Base-by-base conservation (phyloP, 2,329 filamentous ascomycete genomes). In the Dactylonectria estremocensis region DNA sequence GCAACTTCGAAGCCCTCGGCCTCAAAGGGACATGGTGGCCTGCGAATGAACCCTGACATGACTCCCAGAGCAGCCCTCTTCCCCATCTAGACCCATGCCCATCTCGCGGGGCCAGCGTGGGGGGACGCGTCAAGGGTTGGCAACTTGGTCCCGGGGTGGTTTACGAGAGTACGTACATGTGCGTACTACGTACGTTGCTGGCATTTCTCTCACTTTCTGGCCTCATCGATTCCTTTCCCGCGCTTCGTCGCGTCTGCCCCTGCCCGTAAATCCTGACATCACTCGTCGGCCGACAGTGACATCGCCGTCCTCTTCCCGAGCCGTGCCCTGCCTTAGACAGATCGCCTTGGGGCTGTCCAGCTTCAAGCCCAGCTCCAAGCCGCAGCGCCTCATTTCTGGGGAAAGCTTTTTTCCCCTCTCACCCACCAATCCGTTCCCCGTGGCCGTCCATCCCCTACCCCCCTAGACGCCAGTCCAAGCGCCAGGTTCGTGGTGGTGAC, bases 261-360 rank as follows among this genome's bases (percentile, higher is more conserved):
- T 48, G 35, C 64, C 33, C 35, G 48, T 35, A 33, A 46, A 43
- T 52, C 31, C 64, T 68, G 66, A 66, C 64, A 67, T 73, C 65
- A 72, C 61, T 61, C 60, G 55, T 63, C 48, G 65, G 65, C 65
- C 65, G 62, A 58, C 67, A 68, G 52, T 66, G 59, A 59, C 67
- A 68, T 74, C 43, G 62, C 53, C 59, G 43, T 22, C 50, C 55
- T 55, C 55, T 43, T 45, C 53, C 61, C 50, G 46, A 54, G 22
- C 53, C 43, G 45, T 16, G 22, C 28, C 28, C 49, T 52, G 22
- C 3, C 24, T 50, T 50, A 52, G 49, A 33, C 28, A 28, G 28
- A 14, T 31, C 33, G 49, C 28, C 49, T 31, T 53, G 50, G 33
- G 9, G 24, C 24, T 5, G 24, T n/a, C 24, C 24, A 28, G 24